Percentiles rank a stretch among this genome's conserved stretches.
phyloP scores from a whole-genome alignment of 176 grass and related monocot genomes.

The Eragrostis nindensis region DNA sequence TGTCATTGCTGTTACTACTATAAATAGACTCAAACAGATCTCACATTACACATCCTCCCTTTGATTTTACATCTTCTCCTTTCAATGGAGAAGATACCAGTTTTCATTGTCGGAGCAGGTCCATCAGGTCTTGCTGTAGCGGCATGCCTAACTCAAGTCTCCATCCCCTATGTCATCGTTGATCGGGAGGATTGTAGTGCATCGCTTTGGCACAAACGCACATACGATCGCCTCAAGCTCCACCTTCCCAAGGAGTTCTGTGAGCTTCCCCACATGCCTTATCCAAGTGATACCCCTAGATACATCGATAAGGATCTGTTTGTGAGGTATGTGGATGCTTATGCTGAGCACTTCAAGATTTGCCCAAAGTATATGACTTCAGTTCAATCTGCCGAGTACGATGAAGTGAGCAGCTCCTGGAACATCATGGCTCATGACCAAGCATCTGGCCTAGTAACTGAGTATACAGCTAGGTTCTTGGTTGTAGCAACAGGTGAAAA shows the following conservation, averaged over 20 bases:
- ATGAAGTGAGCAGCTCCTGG: constrained; percentile 43
- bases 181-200: constrained; percentile 63
- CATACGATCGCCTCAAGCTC: constrained; percentile 73
- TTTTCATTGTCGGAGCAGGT: constrained; percentile 65
- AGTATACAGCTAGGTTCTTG: constrained; percentile 54
- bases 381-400: constrained; percentile 50
- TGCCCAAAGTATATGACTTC: constrained; percentile 18
- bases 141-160: constrained; percentile 44
- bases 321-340: constrained; percentile 60
- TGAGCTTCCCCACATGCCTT: constrained; percentile 58
- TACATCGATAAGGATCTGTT: constrained; percentile 55
- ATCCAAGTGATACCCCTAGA: constrained; percentile 34
- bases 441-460: not conserved
- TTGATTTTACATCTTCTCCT: not conserved
- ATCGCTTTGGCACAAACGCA: constrained; percentile 54
- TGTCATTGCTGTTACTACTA: not conserved
- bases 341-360: constrained; percentile 46
- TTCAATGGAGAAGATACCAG: constrained; percentile 40
- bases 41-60: not conserved
- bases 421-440: constrained; percentile 25
- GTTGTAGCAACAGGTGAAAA: constrained; percentile 78
- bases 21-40: not conserved
- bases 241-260: constrained; percentile 69
- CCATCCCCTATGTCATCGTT: constrained; percentile 38
- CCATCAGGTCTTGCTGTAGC: constrained; percentile 59